Evolutionary conservation across 2,329 filamentous ascomycete species (phyloP).

Genomic region (Pyrenochaeta sp.): DNA sequence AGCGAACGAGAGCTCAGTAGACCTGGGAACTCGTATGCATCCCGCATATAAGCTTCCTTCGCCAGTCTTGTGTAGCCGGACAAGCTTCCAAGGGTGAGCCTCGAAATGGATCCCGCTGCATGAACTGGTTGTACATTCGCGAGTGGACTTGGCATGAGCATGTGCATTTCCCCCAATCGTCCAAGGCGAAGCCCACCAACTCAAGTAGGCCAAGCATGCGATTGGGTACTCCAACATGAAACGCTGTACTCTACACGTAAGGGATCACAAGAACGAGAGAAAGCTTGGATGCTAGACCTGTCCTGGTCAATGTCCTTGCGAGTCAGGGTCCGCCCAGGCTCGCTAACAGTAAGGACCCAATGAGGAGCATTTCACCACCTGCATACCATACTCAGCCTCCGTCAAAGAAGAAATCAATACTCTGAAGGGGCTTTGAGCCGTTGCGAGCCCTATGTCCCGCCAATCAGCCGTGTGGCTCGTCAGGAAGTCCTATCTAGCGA

Average conservation of each 20-base stretch:
- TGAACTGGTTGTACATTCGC: neutral
- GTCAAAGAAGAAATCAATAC: neutral
- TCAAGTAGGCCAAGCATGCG: neutral
- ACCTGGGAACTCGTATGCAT: neutral
- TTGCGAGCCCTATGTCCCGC: neutral
- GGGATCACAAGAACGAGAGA: no score
- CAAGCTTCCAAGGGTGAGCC: neutral
- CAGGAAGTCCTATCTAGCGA: neutral
- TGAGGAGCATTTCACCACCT: no score
- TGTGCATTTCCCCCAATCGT: neutral
- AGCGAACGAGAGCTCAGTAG: neutral
- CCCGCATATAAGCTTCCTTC: constrained; percentile 3
- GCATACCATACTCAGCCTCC: neutral
- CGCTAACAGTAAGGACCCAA: neutral
- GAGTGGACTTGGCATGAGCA: constrained; percentile 1
- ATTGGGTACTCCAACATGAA: neutral
- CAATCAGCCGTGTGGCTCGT: neutral
- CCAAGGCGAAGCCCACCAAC: neutral
- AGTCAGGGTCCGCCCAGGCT: neutral
- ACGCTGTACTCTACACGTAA: no score
- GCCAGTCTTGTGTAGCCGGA: constrained; percentile 1
- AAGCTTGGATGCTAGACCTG: neutral
- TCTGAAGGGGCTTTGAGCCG: neutral
- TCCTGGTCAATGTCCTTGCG: neutral
- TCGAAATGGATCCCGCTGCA: neutral